Evolutionary conservation across 257 asterid species (phyloP).

Genomic region (Verbena officinalis): DNA sequence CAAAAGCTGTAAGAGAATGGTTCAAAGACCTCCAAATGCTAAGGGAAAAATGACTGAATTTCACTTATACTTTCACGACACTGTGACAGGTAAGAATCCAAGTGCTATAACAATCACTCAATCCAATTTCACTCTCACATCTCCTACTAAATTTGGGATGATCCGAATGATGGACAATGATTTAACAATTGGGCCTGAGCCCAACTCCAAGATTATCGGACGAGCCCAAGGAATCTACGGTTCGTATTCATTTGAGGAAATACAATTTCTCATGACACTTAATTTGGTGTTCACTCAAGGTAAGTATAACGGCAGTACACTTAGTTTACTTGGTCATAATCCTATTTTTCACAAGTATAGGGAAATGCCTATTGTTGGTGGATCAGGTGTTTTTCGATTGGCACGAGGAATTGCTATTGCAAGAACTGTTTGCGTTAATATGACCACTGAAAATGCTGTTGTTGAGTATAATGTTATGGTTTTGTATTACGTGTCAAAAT

Average conservation of each 20-base stretch:
- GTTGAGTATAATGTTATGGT: constrained; percentile 49
- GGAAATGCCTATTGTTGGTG: constrained; percentile 57
- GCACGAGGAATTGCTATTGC: constrained; percentile 55
- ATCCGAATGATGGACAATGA: constrained; percentile 36
- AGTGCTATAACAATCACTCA: constrained; percentile 35
- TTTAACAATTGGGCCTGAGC: constrained; percentile 35
- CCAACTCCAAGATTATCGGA: constrained; percentile 42
- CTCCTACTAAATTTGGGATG: constrained; percentile 34
- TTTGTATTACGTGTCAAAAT: constrained; percentile 19
- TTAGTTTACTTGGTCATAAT: constrained; percentile 44
- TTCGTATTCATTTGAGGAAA: constrained; percentile 29
- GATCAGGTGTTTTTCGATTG: constrained; percentile 49
- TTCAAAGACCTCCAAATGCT: constrained; percentile 34
- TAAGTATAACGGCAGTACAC: constrained; percentile 43
- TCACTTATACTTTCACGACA: constrained; percentile 49
- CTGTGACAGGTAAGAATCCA: constrained; percentile 34
- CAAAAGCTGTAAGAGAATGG: constrained; percentile 44
- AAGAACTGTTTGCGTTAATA: constrained; percentile 12
- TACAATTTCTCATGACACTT: constrained; percentile 34
- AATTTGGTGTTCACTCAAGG: constrained; percentile 42
- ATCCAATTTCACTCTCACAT: constrained; percentile 27
- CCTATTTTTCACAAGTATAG: constrained; percentile 31
- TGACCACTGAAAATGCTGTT: constrained; percentile 31
- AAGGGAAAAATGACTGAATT: constrained; percentile 37
- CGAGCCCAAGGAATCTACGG: constrained; percentile 45